phyloP scores from a whole-genome alignment of 1,284 basidiomycete species.

The Termitomyces sp. region DNA sequence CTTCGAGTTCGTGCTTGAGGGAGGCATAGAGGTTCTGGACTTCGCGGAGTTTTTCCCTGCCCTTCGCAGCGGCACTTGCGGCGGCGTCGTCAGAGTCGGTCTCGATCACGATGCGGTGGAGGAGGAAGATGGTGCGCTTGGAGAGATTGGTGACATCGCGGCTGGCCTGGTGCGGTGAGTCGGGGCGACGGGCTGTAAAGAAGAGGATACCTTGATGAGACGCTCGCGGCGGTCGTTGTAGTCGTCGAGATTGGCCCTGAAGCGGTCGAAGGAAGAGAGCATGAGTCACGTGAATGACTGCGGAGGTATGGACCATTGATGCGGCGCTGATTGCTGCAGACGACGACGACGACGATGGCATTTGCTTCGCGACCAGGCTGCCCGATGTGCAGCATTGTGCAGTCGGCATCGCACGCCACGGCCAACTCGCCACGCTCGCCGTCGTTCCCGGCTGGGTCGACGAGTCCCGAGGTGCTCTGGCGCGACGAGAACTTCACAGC shows the following conservation, averaged over 20 bases:
- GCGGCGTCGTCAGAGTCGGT: slow-evolving; percentile 32
- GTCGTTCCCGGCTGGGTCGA: slow-evolving; percentile 37
- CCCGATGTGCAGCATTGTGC: slow-evolving; percentile 69
- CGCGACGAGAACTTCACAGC: slow-evolving; percentile 70
- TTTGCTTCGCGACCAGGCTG: slow-evolving; percentile 64
- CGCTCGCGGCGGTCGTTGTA: slow-evolving; percentile 74
- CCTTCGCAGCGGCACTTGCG: slow-evolving; percentile 48
- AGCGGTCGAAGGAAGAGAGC: slow-evolving; percentile 42
- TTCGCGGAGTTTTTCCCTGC: slow-evolving; percentile 64
- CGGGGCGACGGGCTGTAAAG: slow-evolving; percentile 1
- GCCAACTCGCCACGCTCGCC: slow-evolving; percentile 41
- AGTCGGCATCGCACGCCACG: slow-evolving; percentile 41
- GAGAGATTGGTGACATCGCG: slow-evolving; percentile 90
- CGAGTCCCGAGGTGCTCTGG: slow-evolving; percentile 59
- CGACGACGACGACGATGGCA: slow-evolving; percentile 30
- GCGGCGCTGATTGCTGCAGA: not conserved
- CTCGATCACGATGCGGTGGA: slow-evolving; percentile 74
- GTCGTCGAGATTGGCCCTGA: slow-evolving; percentile 69
- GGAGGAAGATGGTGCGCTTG: slow-evolving; percentile 91
- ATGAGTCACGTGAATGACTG: slow-evolving; percentile 13
- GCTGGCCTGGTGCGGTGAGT: slow-evolving; percentile 44
- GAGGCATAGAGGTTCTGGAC: slow-evolving; percentile 63
- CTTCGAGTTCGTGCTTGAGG: slow-evolving; percentile 61
- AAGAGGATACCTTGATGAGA: slow-evolving; percentile 69
- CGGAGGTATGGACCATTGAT: too few species aligned